Evolutionary conservation across 257 asterid species (phyloP).

Genomic region (Capsicum baccatum): DNA sequence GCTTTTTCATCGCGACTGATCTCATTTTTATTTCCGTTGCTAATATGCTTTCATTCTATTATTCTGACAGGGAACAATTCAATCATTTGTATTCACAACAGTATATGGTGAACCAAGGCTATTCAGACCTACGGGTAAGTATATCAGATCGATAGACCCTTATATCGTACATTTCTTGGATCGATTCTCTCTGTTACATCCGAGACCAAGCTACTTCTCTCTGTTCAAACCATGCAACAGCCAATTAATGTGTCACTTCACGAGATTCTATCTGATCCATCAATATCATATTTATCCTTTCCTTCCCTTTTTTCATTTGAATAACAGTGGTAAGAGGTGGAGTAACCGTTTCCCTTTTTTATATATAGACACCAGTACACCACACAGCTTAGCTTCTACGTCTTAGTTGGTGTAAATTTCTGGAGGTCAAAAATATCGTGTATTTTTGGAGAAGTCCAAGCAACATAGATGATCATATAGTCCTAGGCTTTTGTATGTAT

Average conservation of each 20-base stretch:
- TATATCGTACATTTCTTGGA: not conserved
- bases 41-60: conserved; percentile 1
- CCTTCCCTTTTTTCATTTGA: not conserved
- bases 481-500: not conserved
- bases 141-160: not conserved
- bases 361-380: not conserved
- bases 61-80: conserved; percentile 73
- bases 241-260: not conserved
- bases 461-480: too few species aligned
- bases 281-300: not conserved
- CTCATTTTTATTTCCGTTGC: not conserved
- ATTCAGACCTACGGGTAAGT: conserved; percentile 90
- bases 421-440: not conserved
- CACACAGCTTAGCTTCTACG: conserved; percentile 2
- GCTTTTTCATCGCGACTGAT: not conserved
- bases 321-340: not conserved
- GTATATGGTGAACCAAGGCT: conserved; percentile 88
- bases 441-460: too few species aligned
- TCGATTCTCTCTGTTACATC: not conserved
- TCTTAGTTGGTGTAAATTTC: not conserved
- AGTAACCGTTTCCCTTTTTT: not conserved
- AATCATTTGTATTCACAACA: conserved; percentile 90
- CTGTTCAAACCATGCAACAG: not conserved
- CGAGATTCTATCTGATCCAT: conserved; percentile 8
- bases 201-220: not conserved